Percentiles rank a stretch among this genome's conserved stretches.
These are phyloP conservation scores for Pleurotus citrinopileatus DNA, from an alignment of 768 basidiomycete genomes.

Conservation along the genomic window DNA sequence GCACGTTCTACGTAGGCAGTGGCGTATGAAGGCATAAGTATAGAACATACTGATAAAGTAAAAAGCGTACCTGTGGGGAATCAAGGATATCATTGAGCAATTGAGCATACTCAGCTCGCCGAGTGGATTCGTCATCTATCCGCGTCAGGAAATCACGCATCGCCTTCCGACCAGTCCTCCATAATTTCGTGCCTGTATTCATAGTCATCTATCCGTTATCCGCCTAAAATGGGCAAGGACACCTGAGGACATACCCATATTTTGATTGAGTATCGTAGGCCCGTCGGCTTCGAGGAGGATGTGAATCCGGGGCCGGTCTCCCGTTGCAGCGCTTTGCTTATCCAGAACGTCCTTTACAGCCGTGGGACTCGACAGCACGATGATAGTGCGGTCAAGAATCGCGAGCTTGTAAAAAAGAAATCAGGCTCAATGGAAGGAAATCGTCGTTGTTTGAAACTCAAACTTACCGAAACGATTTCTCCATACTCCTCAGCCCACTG, in stretches of 20 bases:
- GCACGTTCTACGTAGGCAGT: conserved; percentile 11
- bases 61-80: conserved; percentile 20
- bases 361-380: conserved; percentile 20
- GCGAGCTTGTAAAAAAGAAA: conserved; percentile 16
- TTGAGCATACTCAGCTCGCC: conserved; percentile 23
- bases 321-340: conserved; percentile 18
- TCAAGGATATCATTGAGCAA: conserved; percentile 26
- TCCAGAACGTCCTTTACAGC: conserved; percentile 26
- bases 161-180: conserved; percentile 15
- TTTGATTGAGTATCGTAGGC: neutral
- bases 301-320: conserved; percentile 21
- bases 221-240: neutral
- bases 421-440: neutral
- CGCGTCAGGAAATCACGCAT: conserved; percentile 17
- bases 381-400: conserved; percentile 17
- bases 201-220: neutral
- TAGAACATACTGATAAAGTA: neutral
- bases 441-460: too few species aligned
- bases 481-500: conserved; percentile 15
- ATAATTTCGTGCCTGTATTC: neutral
- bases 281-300: conserved; percentile 9
- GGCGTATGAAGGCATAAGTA: neutral
- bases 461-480: conserved; percentile 16
- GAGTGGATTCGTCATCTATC: conserved; percentile 19
- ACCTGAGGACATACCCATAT: neutral